phyloP scores from a whole-genome alignment of 2,329 filamentous ascomycete genomes.

The Endoconidiophora laricicola region DNA sequence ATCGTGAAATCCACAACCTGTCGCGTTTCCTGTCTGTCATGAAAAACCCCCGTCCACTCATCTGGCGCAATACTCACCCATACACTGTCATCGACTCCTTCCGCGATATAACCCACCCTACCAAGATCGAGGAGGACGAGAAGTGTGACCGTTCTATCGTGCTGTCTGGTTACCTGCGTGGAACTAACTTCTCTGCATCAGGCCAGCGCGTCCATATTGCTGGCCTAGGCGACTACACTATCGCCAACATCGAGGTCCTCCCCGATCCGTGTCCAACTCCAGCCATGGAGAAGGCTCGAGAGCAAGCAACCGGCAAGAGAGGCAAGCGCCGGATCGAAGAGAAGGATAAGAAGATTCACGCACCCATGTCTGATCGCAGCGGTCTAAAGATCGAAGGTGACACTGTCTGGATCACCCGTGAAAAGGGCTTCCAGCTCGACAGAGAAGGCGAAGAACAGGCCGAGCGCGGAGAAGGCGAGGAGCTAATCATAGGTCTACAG shows the following conservation, averaged over 20 bases:
- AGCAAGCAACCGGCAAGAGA: slow-evolving; percentile 70
- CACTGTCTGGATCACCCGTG: slow-evolving; percentile 71
- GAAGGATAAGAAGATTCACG: slow-evolving; percentile 91
- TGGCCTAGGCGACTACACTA: slow-evolving; percentile 75
- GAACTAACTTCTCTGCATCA: slow-evolving; percentile 79
- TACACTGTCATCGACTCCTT: slow-evolving; percentile 90
- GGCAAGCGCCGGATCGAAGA: slow-evolving; percentile 71
- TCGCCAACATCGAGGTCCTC: slow-evolving; percentile 68
- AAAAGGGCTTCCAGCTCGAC: slow-evolving; percentile 61
- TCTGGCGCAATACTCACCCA: slow-evolving; percentile 93
- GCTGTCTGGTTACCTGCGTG: slow-evolving; percentile 81
- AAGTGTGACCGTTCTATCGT: slow-evolving; percentile 86
- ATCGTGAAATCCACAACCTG: slow-evolving; percentile 89
- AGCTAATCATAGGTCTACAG: slow-evolving; percentile 82
- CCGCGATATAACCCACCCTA: slow-evolving; percentile 86
- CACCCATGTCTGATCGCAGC: slow-evolving; percentile 95
- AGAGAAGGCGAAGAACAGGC: slow-evolving; percentile 51
- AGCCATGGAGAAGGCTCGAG: slow-evolving; percentile 70
- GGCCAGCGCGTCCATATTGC: slow-evolving; percentile 83
- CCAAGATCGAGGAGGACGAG: slow-evolving; percentile 69
- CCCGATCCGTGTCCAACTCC: slow-evolving; percentile 94
- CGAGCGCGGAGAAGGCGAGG: slow-evolving; percentile 83
- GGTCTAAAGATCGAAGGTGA: slow-evolving; percentile 94
- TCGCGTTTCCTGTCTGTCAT: slow-evolving; percentile 93
- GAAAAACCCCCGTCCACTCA: slow-evolving; percentile 93